phyloP scores from a whole-genome alignment of 1,284 basidiomycete species.

The Cutaneotrichosporon mucoides region DNA sequence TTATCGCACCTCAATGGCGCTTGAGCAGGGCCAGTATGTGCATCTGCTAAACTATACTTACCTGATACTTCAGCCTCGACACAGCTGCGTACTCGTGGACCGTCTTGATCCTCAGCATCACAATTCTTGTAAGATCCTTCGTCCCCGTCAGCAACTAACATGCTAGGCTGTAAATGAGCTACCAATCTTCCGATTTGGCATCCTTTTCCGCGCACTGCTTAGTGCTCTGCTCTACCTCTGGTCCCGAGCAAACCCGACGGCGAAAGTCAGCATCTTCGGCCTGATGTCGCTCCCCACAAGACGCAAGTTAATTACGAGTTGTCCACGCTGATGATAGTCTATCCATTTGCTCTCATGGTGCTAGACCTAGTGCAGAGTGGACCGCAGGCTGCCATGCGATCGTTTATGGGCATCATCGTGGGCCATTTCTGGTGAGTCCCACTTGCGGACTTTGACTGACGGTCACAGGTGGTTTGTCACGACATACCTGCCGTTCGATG shows the following conservation, averaged over 20 bases:
- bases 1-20: constrained; percentile 41
- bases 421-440: constrained; percentile 43
- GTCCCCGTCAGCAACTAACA: background rate
- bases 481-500: constrained; percentile 40
- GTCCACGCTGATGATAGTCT: constrained; percentile 28
- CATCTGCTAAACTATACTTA: background rate
- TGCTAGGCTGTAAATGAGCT: constrained; percentile 32
- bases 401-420: constrained; percentile 37
- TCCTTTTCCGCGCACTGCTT: constrained; percentile 44
- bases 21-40: constrained; percentile 42
- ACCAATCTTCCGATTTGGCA: constrained; percentile 26
- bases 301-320: constrained; percentile 24
- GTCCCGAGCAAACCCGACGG: constrained; percentile 41
- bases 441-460: background rate
- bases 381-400: constrained; percentile 31
- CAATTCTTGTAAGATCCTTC: background rate
- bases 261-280: constrained; percentile 46
- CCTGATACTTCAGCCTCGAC: constrained; percentile 23
- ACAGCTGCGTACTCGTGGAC: constrained; percentile 44
- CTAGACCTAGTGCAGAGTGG: constrained; percentile 43
- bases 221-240: constrained; percentile 46
- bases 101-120: background rate
- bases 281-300: constrained; percentile 44
- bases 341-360: constrained; percentile 38
- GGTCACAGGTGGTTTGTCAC: constrained; percentile 44